Evolutionary conservation across 495 filamentous ascomycete genomes (phyloP).

Genomic region (Aspergillus baeticus): DNA sequence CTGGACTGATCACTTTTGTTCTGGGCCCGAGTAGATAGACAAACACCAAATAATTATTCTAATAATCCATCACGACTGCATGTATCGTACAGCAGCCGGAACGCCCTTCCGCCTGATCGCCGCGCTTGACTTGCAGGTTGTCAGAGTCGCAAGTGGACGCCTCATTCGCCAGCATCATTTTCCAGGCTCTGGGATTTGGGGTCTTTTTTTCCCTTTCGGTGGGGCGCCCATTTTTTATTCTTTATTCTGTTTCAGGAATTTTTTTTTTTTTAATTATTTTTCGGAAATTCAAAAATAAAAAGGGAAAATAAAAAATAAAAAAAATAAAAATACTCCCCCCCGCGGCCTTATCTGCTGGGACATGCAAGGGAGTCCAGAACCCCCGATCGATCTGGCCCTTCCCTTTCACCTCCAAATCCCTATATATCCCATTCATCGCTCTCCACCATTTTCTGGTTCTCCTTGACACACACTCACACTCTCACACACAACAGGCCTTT

Average conservation of each 20-base stretch:
- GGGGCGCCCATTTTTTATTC: slow-evolving; percentile 4
- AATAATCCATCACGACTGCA: slow-evolving; percentile 13
- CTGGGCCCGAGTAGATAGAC: neutral
- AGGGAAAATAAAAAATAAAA: slow-evolving; percentile 9
- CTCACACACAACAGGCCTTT: slow-evolving; percentile 2
- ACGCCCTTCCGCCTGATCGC: slow-evolving; percentile 30
- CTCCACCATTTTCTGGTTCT: slow-evolving; percentile 15
- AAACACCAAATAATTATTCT: slow-evolving; percentile 1
- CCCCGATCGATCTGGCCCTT: slow-evolving; percentile 27
- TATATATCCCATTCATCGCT: slow-evolving; percentile 17
- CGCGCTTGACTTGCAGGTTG: slow-evolving; percentile 25
- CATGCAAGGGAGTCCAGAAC: slow-evolving; percentile 28
- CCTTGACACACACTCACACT: neutral
- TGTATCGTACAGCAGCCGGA: slow-evolving; percentile 19
- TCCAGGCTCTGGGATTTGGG: slow-evolving; percentile 20
- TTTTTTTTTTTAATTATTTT: slow-evolving; percentile 10
- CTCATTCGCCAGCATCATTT: slow-evolving; percentile 18
- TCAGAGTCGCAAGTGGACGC: slow-evolving; percentile 14
- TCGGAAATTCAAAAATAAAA: slow-evolving; percentile 14
- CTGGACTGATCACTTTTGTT: slow-evolving; percentile 1
- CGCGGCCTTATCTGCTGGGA: slow-evolving; percentile 30
- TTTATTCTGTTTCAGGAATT: slow-evolving; percentile 8
- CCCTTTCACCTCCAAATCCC: neutral
- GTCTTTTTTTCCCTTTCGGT: slow-evolving; percentile 9
- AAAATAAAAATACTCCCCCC: slow-evolving; percentile 18